These are phyloP conservation scores for Eucalyptus cloeziana DNA, from an alignment of 345 rosid species.

Conservation along the genomic window DNA sequence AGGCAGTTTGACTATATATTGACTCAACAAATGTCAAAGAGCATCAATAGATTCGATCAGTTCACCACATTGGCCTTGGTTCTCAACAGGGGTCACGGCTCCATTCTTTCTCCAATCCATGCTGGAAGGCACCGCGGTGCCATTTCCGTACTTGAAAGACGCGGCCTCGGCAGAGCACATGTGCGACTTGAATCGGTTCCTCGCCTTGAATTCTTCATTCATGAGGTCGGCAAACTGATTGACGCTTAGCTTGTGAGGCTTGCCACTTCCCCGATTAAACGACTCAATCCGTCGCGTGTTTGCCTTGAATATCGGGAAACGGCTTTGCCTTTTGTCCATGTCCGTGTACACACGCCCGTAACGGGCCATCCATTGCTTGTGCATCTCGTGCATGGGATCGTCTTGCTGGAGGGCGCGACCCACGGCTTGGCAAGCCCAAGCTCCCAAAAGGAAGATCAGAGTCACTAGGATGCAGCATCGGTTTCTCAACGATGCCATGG, in stretches of 20 bases:
- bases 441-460: not conserved
- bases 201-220: no score
- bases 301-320: slow-evolving; percentile 9
- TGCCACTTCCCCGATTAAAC: slow-evolving; percentile 5
- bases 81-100: slow-evolving; percentile 27
- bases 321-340: not conserved
- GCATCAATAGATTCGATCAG: not conserved
- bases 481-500: not conserved
- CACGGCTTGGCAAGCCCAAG: not conserved
- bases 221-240: no score
- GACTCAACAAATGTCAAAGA: not conserved
- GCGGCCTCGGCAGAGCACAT: no score
- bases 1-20: not conserved
- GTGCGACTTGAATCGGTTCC: no score
- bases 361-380: slow-evolving; percentile 18
- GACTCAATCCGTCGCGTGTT: slow-evolving; percentile 11
- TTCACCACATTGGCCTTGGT: slow-evolving; percentile 34
- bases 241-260: no score
- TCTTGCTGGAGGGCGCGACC: slow-evolving; percentile 1
- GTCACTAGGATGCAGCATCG: not conserved
- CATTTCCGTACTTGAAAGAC: no score
- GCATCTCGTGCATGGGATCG: not conserved
- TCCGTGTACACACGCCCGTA: slow-evolving; percentile 3
- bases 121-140: slow-evolving; percentile 7
- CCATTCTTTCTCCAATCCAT: slow-evolving; percentile 41